Conservation (phyloP, 2,329 filamentous ascomycete genomes). For the Aspergillus tamarii region DNA sequence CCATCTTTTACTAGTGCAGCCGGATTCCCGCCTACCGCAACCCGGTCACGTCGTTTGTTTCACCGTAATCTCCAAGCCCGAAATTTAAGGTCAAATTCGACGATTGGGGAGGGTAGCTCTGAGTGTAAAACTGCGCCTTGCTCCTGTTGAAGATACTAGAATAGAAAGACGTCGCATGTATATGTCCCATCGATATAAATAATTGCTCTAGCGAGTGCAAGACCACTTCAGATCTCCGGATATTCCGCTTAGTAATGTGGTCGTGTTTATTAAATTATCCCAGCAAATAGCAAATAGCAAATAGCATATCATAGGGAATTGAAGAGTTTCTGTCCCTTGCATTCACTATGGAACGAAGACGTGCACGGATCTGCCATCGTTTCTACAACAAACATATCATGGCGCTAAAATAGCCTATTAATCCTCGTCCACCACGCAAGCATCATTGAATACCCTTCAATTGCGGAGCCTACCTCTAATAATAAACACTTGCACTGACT, state of each 20-base stretch:
- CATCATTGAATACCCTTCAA: background rate
- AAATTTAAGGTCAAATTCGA: background rate
- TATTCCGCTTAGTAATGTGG: background rate
- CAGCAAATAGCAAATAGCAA: background rate
- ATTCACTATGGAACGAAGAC: background rate
- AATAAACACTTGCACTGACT: background rate
- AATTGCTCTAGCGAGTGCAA: background rate
- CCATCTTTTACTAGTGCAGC: background rate
- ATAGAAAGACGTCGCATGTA: background rate
- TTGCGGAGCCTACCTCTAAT: background rate
- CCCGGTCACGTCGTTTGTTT: background rate
- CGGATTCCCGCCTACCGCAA: background rate
- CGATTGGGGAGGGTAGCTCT: background rate
- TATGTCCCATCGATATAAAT: background rate
- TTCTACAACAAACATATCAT: too few relatives aligned
- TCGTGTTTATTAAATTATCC: background rate
- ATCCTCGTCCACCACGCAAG: background rate
- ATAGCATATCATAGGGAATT: background rate
- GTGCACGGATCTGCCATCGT: background rate
- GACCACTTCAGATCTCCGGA: background rate
- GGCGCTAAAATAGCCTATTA: background rate
- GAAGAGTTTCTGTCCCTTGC: background rate
- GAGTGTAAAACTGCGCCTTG: background rate
- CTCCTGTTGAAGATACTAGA: background rate
- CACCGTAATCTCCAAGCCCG: background rate